Percentiles rank a stretch among this genome's conserved stretches.
phyloP scores from a whole-genome alignment of 1,284 basidiomycete species.

The Boletus nobilissimus region DNA sequence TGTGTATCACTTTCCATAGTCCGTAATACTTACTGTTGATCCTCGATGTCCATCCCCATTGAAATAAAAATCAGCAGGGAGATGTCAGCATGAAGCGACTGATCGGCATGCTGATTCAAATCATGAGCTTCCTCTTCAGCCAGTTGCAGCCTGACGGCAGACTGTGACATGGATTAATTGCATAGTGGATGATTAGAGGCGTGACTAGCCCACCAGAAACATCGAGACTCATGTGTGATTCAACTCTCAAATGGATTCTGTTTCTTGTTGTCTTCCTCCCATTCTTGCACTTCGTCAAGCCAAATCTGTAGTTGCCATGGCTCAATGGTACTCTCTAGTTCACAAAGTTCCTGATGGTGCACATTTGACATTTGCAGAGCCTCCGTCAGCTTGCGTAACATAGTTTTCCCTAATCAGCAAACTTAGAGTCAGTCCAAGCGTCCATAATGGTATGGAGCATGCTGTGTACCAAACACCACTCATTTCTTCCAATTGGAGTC shows the following conservation, averaged over 20 bases:
- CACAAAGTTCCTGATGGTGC: not conserved
- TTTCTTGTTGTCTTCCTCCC: conserved; percentile 13
- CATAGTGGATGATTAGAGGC: not conserved
- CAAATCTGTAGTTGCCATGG: not conserved
- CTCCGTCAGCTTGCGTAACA: not conserved
- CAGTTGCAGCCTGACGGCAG: conserved; percentile 10
- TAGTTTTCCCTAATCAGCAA: not conserved
- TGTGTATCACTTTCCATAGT: not conserved
- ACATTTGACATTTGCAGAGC: not conserved
- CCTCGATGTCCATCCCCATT: conserved; percentile 8
- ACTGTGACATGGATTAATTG: conserved; percentile 5
- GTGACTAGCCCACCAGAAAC: not conserved
- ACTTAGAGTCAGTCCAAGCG: not conserved
- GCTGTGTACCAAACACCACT: not conserved
- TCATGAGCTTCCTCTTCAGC: conserved; percentile 5
- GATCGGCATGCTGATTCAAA: not conserved
- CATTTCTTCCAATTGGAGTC: not conserved
- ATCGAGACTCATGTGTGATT: not conserved
- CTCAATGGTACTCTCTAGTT: not conserved
- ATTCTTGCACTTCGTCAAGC: not conserved
- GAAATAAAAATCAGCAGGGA: conserved; percentile 18
- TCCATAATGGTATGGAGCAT: not conserved
- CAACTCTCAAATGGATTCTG: conserved; percentile 21
- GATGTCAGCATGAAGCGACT: not conserved
- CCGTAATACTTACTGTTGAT: conserved; percentile 6